These are phyloP conservation scores for Coccinonectria pachysandricola DNA, from an alignment of 2,329 filamentous ascomycete species.

Conservation along the genomic window DNA sequence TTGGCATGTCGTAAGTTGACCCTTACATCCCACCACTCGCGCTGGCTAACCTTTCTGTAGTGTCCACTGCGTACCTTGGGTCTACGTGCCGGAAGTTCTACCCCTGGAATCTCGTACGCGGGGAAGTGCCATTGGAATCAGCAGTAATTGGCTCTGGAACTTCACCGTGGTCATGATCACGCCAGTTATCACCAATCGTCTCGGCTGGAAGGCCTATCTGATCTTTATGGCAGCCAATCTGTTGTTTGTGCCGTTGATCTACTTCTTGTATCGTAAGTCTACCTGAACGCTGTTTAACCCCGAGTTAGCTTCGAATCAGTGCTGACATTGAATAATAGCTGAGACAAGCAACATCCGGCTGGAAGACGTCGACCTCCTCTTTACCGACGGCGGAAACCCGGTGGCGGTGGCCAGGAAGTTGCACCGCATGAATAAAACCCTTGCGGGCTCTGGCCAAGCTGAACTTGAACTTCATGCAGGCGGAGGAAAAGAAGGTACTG, in stretches of 20 bases:
- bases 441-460: too few relatives aligned
- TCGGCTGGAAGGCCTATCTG: conserved; percentile 40
- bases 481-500: too few relatives aligned
- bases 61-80: conserved; percentile 26
- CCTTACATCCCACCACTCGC: not conserved
- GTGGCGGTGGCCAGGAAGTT: not conserved
- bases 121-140: conserved; percentile 24
- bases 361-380: not conserved
- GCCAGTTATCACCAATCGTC: conserved; percentile 32
- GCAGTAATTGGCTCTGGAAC: conserved; percentile 27
- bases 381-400: conserved; percentile 1
- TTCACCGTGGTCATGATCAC: conserved; percentile 40
- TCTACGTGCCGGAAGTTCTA: conserved; percentile 27
- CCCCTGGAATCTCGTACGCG: conserved; percentile 23
- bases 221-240: conserved; percentile 41
- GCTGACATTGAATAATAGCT: too few relatives aligned
- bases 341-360: not conserved
- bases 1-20: conserved; percentile 2
- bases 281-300: too few relatives aligned
- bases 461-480: too few relatives aligned
- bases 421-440: too few relatives aligned
- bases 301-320: too few relatives aligned
- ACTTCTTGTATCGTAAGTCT: not conserved
- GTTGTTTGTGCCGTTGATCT: conserved; percentile 27
- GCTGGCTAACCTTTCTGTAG: too few relatives aligned